phyloP scores from a whole-genome alignment of 1,284 basidiomycete species.

The Cystobasidium slooffiae region DNA sequence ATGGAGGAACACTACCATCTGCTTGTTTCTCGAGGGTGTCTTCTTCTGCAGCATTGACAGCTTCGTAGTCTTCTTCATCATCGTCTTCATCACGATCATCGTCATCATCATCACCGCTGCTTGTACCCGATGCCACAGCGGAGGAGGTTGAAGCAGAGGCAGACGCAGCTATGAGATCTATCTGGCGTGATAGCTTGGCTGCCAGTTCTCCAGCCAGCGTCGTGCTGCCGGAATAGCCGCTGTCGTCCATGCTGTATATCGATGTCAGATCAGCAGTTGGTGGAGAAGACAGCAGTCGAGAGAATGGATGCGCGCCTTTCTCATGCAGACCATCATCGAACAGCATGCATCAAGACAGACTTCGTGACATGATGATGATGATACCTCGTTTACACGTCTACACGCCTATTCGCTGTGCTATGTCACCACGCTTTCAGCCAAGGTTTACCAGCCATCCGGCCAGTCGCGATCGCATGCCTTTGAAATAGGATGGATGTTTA shows the following conservation, averaged over 20 bases:
- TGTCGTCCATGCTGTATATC: conserved; percentile 3
- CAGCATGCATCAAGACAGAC: not conserved
- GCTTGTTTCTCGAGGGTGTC: not conserved
- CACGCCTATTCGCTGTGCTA: no score
- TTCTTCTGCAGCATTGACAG: not conserved
- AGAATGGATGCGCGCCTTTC: no score
- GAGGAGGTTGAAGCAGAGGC: not conserved
- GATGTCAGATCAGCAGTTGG: no score
- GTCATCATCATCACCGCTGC: not conserved
- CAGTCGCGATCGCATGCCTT: conserved; percentile 35
- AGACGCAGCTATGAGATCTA: conserved; percentile 37
- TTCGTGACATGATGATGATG: no score
- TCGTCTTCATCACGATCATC: conserved; percentile 2
- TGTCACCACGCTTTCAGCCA: conserved; percentile 10
- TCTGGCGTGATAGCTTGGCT: conserved; percentile 20
- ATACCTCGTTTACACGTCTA: no score
- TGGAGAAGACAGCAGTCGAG: no score
- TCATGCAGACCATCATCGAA: not conserved
- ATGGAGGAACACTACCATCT: not conserved
- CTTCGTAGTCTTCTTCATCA: not conserved
- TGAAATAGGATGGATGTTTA: not conserved
- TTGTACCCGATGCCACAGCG: not conserved
- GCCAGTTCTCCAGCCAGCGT: conserved; percentile 33
- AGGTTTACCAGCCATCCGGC: conserved; percentile 1
- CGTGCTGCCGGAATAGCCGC: not conserved